Conservation (phyloP, 202 grass and related monocot genomes). For the Carex sylvatica region DNA sequence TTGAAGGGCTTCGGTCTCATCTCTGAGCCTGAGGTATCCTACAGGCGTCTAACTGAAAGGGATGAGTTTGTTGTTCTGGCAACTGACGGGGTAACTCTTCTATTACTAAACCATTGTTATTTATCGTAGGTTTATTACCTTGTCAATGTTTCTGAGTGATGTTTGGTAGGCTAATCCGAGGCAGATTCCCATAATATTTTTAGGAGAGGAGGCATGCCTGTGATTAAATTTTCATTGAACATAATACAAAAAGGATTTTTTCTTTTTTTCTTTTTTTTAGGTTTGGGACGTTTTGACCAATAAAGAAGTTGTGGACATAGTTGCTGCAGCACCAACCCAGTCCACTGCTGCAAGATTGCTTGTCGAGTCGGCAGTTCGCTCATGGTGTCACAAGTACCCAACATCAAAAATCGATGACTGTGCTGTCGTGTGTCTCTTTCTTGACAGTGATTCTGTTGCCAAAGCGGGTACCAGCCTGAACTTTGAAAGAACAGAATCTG, state of each 20-base stretch:
- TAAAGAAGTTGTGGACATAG: conserved; percentile 66
- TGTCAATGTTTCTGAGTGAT: neutral
- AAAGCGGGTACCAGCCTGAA: conserved; percentile 34
- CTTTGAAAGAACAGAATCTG: conserved; percentile 28
- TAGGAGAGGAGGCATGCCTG: neutral
- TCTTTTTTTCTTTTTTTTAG: conserved; percentile 32
- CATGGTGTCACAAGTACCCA: conserved; percentile 70
- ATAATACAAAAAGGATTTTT: neutral
- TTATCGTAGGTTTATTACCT: neutral
- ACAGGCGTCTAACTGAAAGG: conserved; percentile 49
- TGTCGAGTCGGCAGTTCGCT: conserved; percentile 63
- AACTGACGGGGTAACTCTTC: conserved; percentile 67
- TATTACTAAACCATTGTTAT: neutral
- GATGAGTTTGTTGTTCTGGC: conserved; percentile 94
- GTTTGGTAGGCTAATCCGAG: neutral
- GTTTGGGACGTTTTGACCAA: conserved; percentile 95
- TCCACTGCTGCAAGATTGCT: conserved; percentile 59
- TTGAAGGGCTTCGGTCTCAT: conserved; percentile 87
- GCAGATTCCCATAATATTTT: neutral
- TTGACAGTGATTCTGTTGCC: conserved; percentile 41
- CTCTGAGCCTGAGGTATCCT: conserved; percentile 75
- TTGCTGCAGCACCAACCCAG: conserved; percentile 45
- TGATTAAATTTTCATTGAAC: neutral
- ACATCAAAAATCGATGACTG: conserved; percentile 86
- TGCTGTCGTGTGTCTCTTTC: conserved; percentile 83